Conservation (phyloP, 2,329 filamentous ascomycete genomes). For the Torrubiella hemipterigena region DNA sequence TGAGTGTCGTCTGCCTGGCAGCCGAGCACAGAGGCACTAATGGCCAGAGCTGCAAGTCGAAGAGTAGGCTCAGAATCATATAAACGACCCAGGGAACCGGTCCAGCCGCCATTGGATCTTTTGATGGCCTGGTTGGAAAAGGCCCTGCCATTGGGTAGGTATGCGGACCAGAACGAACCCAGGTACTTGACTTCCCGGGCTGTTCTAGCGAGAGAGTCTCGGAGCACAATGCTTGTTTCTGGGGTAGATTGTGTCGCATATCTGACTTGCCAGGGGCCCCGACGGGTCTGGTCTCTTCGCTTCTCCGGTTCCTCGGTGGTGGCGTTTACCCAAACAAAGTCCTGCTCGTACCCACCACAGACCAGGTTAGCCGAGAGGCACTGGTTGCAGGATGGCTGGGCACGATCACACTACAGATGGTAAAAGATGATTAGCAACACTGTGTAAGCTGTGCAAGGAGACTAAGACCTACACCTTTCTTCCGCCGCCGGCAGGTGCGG, state of each 20-base stretch:
- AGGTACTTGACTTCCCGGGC: conserved; percentile 5
- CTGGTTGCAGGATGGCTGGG: conserved; percentile 2
- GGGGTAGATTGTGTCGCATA: neutral
- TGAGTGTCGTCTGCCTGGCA: conserved; percentile 2
- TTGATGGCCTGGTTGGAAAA: conserved; percentile 1
- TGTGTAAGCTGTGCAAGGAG: neutral
- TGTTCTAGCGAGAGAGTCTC: conserved; percentile 1
- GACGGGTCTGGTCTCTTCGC: neutral
- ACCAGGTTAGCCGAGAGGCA: neutral
- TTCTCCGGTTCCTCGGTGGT: conserved; percentile 1
- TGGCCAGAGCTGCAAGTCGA: conserved; percentile 1
- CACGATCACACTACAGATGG: conserved; percentile 2
- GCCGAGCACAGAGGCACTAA: conserved; percentile 2
- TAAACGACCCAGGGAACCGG: conserved; percentile 1
- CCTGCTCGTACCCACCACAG: conserved; percentile 3
- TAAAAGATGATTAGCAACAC: no score
- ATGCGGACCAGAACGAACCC: conserved; percentile 4
- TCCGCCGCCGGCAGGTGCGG: conserved; percentile 3
- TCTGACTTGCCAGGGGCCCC: conserved; percentile 3
- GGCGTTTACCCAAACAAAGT: conserved; percentile 5
- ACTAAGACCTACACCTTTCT: conserved; percentile 3
- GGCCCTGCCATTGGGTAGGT: conserved; percentile 3
- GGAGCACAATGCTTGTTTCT: neutral
- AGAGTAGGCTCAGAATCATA: conserved; percentile 4
- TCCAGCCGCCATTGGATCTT: conserved; percentile 4